Evolutionary conservation across 2,329 filamentous ascomycete genomes (phyloP).

Genomic region (Aspergillus glaucus): DNA sequence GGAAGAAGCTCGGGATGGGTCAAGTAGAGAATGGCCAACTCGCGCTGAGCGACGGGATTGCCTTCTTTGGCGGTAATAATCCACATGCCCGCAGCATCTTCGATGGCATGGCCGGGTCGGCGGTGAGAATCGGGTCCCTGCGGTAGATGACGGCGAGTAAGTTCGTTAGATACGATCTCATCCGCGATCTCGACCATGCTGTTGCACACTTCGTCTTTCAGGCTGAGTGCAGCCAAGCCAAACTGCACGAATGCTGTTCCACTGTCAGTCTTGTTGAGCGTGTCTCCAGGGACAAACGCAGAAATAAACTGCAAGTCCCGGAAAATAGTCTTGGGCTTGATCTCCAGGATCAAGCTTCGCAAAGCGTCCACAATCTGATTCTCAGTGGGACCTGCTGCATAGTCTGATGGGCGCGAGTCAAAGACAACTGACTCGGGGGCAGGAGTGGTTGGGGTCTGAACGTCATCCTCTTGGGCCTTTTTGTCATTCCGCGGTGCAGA

Average conservation of each 20-base stretch:
- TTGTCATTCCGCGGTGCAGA: conserved; percentile 17
- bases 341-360: conserved; percentile 59
- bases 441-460: conserved; percentile 17
- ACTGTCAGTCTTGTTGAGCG: conserved; percentile 52
- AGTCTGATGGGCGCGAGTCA: conserved; percentile 36
- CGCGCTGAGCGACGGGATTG: conserved; percentile 78
- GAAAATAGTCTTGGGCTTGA: conserved; percentile 74
- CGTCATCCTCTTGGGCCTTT: conserved; percentile 10
- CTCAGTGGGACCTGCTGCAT: conserved; percentile 52
- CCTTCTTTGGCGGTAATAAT: conserved; percentile 92
- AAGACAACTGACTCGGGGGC: conserved; percentile 25
- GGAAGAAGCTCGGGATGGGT: conserved; percentile 80
- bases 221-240: conserved; percentile 74
- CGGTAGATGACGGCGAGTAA: conserved; percentile 30
- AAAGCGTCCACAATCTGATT: conserved; percentile 59
- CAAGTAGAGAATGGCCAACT: conserved; percentile 88
- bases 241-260: conserved; percentile 86
- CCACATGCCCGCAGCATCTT: conserved; percentile 82
- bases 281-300: conserved; percentile 53
- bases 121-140: conserved; percentile 24
- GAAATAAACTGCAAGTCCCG: conserved; percentile 70
- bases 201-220: conserved; percentile 81
- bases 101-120: conserved; percentile 35
- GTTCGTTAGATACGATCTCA: conserved; percentile 56
- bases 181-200: conserved; percentile 75